Evolutionary conservation across 169 alveolate species (phyloP).

Genomic region (Plasmodium relictum): DNA sequence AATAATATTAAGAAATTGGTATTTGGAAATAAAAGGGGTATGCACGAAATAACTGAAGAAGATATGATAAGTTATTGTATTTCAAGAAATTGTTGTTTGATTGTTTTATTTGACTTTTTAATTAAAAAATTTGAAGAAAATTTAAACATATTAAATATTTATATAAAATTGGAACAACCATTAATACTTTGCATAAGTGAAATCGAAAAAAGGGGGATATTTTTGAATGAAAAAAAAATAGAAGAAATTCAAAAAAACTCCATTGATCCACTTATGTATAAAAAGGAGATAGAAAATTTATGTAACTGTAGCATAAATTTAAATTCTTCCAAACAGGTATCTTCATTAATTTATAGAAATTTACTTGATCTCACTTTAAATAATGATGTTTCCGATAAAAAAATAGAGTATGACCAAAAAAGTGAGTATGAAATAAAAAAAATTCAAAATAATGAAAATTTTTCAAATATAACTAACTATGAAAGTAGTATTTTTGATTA

Average conservation of each 20-base stretch:
- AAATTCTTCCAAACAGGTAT: conserved; percentile 77
- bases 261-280: conserved; percentile 48
- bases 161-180: conserved; percentile 62
- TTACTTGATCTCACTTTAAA: conserved; percentile 4
- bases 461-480: background rate
- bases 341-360: conserved; percentile 39
- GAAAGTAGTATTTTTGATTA: background rate
- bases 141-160: conserved; percentile 36
- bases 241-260: conserved; percentile 58
- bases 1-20: conserved; percentile 44
- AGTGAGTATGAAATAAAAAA: background rate
- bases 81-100: conserved; percentile 42
- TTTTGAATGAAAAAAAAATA: conserved; percentile 59
- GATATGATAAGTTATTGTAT: conserved; percentile 65
- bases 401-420: conserved; percentile 6
- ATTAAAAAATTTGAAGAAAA: conserved; percentile 21
- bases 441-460: background rate
- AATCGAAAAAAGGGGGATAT: conserved; percentile 72
- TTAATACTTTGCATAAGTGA: conserved; percentile 60
- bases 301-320: conserved; percentile 60
- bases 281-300: conserved; percentile 54
- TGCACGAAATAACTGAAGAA: conserved; percentile 65
- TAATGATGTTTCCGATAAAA: background rate
- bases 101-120: conserved; percentile 37
- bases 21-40: conserved; percentile 72